These are phyloP conservation scores for Avicennia marina DNA, from an alignment of 257 asterid genomes.

Conservation along the genomic window DNA sequence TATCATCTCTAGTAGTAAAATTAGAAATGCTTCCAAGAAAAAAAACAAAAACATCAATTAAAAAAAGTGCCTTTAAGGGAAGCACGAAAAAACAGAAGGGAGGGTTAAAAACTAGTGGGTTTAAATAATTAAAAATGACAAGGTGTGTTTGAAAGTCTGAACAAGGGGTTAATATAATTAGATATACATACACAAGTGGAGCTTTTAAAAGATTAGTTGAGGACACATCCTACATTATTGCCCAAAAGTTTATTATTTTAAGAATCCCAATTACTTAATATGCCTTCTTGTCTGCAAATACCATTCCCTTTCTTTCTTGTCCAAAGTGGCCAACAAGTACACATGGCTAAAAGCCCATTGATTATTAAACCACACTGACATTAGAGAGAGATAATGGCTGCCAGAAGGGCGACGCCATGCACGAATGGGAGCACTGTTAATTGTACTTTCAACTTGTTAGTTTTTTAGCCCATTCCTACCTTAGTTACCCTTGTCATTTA, in stretches of 20 bases:
- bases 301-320: conserved; percentile 17
- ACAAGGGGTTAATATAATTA: background rate
- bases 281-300: conserved; percentile 48
- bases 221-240: conserved; percentile 40
- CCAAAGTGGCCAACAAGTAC: conserved; percentile 76
- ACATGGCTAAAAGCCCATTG: conserved; percentile 30
- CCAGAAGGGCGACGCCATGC: background rate
- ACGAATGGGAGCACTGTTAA: background rate
- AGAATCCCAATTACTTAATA: conserved; percentile 40
- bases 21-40: no score
- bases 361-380: no score
- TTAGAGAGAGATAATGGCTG: background rate
- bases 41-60: no score
- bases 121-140: conserved; percentile 1
- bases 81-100: conserved; percentile 7
- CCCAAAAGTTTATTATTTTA: conserved; percentile 32
- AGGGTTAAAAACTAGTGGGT: background rate
- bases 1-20: no score
- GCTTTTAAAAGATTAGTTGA: conserved; percentile 22
- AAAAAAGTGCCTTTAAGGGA: conserved; percentile 12
- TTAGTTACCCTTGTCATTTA: background rate
- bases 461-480: background rate
- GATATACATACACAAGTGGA: conserved; percentile 21
- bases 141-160: conserved; percentile 28
- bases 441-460: background rate